Base-by-base conservation (phyloP, 208 protist species). In the Wallacemonas sp. region DNA sequence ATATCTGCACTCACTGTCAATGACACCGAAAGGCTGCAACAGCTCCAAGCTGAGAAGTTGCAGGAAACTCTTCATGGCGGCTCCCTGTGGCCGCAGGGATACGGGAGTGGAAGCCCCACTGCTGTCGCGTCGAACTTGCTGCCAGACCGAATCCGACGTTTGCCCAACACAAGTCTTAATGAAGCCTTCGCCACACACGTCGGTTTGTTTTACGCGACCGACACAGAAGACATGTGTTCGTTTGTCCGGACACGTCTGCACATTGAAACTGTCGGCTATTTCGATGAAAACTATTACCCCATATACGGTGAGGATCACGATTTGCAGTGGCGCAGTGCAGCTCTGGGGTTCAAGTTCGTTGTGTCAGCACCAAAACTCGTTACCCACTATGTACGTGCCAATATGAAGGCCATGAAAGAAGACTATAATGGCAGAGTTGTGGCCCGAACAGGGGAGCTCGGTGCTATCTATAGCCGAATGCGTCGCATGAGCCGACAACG, bases 231-330 rank as follows among this genome's bases (percentile, higher is more conserved):
- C 51, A 68, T 82, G 68, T 67, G 67, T 24, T 42, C 66, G 1
- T 81, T 81, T 39, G 69, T 60, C 17, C 24, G 82, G 15, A 71
- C 79, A 14, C 82, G 78, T 6, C 70, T 84, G 12, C 34, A 61
- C n/a, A 44, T 88, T 11, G 71, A 53, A 3, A 80, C 72, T 1
- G 79, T 79, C 2, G 82, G 79, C 0, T 66, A 80, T 21, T 76
- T 82, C 12, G 82, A 88, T 46, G 78, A 88, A 45, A 88, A 88
- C 61, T 82, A 68, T 45, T 88, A 75, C 61, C 82, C 82, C 0
- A 61, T 66, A 21, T 84, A 85, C 59, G 71, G 76, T 19, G 82
- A 88, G 53, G 82, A 88, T 54, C 44, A 73, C 62, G 79, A 85
- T 65, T 75, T 70, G 26, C 31, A 46, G 9, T 77, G 53, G 58